A percentile compares a stretch with the other conserved stretches of the same genome.
Evolutionary conservation across 495 filamentous ascomycete genomes (phyloP).

Genomic region (Astrothelium macrocarpum): DNA sequence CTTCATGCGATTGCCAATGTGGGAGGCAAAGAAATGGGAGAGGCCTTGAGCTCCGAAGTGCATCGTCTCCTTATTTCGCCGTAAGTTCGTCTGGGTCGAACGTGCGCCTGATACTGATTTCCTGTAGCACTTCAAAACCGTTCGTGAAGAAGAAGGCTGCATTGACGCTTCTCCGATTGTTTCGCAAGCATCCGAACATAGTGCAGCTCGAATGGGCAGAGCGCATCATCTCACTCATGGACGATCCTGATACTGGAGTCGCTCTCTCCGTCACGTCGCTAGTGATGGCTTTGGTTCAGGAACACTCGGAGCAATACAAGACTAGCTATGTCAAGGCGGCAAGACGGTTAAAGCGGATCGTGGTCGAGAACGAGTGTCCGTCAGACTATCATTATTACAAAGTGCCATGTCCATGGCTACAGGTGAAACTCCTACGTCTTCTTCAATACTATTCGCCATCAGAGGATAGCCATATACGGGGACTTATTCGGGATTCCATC

Average conservation of each 20-base stretch:
- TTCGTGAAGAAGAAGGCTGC: slow-evolving; percentile 99
- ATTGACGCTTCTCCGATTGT: slow-evolving; percentile 86
- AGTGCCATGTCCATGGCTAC: slow-evolving; percentile 97
- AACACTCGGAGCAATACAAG: slow-evolving; percentile 86
- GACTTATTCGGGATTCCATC: slow-evolving; percentile 84
- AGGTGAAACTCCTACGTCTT: slow-evolving; percentile 83
- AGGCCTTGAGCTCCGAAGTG: slow-evolving; percentile 85
- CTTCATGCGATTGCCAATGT: slow-evolving; percentile 98
- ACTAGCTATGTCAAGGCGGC: slow-evolving; percentile 91
- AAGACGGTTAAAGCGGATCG: slow-evolving; percentile 72
- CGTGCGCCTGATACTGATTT: slow-evolving; percentile 1
- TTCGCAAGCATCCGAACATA: slow-evolving; percentile 86
- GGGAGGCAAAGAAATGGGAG: slow-evolving; percentile 91
- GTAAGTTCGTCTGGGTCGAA: slow-evolving; percentile 48
- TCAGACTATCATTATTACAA: slow-evolving; percentile 96
- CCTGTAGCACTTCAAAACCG: slow-evolving; percentile 73
- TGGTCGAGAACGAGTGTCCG: slow-evolving; percentile 79
- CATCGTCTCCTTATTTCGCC: slow-evolving; percentile 92
- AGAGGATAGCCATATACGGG: slow-evolving; percentile 85
- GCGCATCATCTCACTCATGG: slow-evolving; percentile 95
- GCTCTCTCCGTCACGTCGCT: slow-evolving; percentile 91
- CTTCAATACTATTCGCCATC: slow-evolving; percentile 96
- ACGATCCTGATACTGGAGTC: slow-evolving; percentile 90
- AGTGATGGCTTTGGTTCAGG: slow-evolving; percentile 91
- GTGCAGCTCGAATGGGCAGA: slow-evolving; percentile 96